Conservation (phyloP, 352 stramenopile species). For the Pythium oligandrum region DNA sequence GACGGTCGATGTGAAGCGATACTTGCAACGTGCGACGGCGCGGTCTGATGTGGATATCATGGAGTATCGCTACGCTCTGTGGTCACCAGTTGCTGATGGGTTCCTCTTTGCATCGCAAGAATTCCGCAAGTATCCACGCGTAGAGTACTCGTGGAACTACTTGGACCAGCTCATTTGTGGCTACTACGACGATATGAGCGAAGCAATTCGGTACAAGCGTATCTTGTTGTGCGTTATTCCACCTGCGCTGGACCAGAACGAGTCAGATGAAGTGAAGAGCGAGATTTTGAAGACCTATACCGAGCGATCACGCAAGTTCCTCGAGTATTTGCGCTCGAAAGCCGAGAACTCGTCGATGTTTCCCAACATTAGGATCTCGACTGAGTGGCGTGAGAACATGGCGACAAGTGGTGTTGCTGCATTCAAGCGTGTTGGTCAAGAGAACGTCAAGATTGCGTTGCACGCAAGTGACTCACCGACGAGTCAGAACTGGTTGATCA, state of each 20-base stretch:
- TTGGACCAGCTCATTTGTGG: slow-evolving; percentile 82
- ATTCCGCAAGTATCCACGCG: slow-evolving; percentile 78
- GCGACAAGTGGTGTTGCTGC: slow-evolving; percentile 38
- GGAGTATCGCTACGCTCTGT: slow-evolving; percentile 82
- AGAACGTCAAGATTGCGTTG: slow-evolving; percentile 71
- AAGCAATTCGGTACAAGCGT: slow-evolving; percentile 78
- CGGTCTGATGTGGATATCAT: slow-evolving; percentile 71
- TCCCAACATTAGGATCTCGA: slow-evolving; percentile 49
- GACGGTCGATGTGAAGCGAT: slow-evolving; percentile 85
- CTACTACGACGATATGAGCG: slow-evolving; percentile 85
- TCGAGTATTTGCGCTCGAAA: slow-evolving; percentile 63
- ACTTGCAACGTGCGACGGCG: slow-evolving; percentile 60
- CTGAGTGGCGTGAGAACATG: slow-evolving; percentile 38
- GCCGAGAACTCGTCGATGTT: slow-evolving; percentile 48
- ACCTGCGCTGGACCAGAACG: slow-evolving; percentile 27
- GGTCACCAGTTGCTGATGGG: slow-evolving; percentile 53
- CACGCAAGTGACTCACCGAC: slow-evolving; percentile 56
- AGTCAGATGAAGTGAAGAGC: slow-evolving; percentile 25
- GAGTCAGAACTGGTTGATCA: slow-evolving; percentile 82
- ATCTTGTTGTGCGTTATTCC: slow-evolving; percentile 72
- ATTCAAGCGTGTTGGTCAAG: slow-evolving; percentile 62
- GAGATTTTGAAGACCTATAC: slow-evolving; percentile 44
- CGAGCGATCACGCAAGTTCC: slow-evolving; percentile 59
- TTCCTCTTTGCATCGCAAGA: slow-evolving; percentile 69
- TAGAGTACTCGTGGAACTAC: slow-evolving; percentile 86